Evolutionary conservation across 495 filamentous ascomycete genomes (phyloP).

Genomic region (Aspergillus asperescens): DNA sequence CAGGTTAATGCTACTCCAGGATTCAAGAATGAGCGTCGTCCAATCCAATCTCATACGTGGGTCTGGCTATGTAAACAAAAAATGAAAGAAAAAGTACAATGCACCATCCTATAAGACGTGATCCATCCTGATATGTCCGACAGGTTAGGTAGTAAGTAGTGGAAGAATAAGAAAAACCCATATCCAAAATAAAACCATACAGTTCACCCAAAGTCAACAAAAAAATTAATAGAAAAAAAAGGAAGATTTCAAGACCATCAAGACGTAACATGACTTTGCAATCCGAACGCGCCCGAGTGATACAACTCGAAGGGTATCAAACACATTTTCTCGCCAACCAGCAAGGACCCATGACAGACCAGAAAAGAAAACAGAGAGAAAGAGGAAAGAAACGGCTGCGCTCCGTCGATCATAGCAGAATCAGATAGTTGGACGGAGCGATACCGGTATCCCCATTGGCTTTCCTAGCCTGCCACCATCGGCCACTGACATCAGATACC

Average conservation of each 20-base stretch:
- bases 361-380: conserved; percentile 23
- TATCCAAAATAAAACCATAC: conserved; percentile 16
- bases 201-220: not conserved
- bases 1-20: not conserved
- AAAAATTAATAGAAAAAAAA: conserved; percentile 8
- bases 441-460: conserved; percentile 93
- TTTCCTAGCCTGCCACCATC: conserved; percentile 99
- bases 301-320: conserved; percentile 49
- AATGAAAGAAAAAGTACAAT: conserved; percentile 4
- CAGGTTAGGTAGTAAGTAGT: conserved; percentile 1
- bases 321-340: conserved; percentile 29
- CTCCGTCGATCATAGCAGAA: conserved; percentile 66
- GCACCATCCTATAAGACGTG: conserved; percentile 4
- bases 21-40: not conserved
- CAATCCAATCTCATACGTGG: conserved; percentile 1
- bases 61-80: too few species aligned
- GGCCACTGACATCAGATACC: conserved; percentile 91
- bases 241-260: conserved; percentile 32
- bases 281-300: conserved; percentile 39
- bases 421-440: conserved; percentile 96
- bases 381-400: conserved; percentile 19
- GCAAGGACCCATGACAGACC: conserved; percentile 24
- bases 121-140: not conserved
- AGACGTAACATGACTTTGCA: conserved; percentile 39
- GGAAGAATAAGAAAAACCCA: conserved; percentile 11